Base-by-base conservation (phyloP, 2,329 filamentous ascomycete species). In the Colletotrichum musicola region DNA sequence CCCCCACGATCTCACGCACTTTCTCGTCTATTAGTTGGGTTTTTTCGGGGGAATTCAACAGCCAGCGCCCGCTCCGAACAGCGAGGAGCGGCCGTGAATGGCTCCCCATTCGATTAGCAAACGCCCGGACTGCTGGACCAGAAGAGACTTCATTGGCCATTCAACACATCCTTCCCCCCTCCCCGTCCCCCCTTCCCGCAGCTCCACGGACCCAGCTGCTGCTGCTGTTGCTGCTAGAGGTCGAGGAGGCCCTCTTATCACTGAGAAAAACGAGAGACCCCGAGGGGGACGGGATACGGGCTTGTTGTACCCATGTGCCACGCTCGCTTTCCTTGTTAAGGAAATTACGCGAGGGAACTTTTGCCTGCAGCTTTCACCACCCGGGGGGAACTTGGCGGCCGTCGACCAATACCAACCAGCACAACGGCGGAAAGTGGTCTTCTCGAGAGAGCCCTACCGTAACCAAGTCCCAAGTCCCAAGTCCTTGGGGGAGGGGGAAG, bases 281-380 rank as follows among this genome's bases (percentile, higher is more conserved):
- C 35, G 56, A 63, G 38, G 68, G 35, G 51, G 46, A 69, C 51
- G 57, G 67, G 63, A 69, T 58, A 69, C 63, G 63, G 67, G 63
- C 63, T 68, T 62, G 62, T 66, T 68, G 44, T 68, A 69, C 63
- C 67, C 67, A 68, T 69, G 67, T 69, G 67, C 63, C 68, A 75
- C 74, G 75, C 76, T 76, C 73, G 77, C 73, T 78, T 79, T 74
- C 77, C 79, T 72, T 75, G 75, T 74, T 73, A 62, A 76, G 77
- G 73, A 78, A 77, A 58, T 74, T 79, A 76, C 75, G 75, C 78
- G 75, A 80, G 71, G 79, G 78, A 78, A 81, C 79, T 81, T 81
- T 81, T 81, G 79, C 78, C 77, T 75, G 75, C 75, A 74, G 74
- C 76, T 74, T 75, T 75, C 74, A 74, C 74, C 57, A 69, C 57